These are phyloP conservation scores for Pseudogymnoascus sp. DNA, from an alignment of 2,329 filamentous ascomycete genomes.

Conservation along the genomic window DNA sequence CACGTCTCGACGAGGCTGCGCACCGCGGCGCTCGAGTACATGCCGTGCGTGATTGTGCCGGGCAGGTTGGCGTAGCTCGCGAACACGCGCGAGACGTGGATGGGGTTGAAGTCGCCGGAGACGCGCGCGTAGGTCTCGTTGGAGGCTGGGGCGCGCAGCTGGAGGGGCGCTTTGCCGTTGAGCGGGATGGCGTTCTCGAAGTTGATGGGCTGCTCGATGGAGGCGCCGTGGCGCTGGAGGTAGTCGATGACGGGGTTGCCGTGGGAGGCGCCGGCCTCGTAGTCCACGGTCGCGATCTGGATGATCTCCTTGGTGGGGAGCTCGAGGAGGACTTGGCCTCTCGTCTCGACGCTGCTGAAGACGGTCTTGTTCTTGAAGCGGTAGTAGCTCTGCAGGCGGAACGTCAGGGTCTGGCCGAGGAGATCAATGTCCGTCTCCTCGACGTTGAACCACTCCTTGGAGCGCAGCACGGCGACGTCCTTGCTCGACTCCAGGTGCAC, in stretches of 20 bases:
- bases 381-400: slow-evolving; percentile 86
- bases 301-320: slow-evolving; percentile 95
- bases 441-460: slow-evolving; percentile 95
- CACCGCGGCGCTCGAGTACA: slow-evolving; percentile 97
- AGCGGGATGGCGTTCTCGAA: slow-evolving; percentile 97
- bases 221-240: slow-evolving; percentile 79
- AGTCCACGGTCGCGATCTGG: slow-evolving; percentile 94
- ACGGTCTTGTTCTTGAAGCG: slow-evolving; percentile 92
- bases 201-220: slow-evolving; percentile 90
- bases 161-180: slow-evolving; percentile 81
- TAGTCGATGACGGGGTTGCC: slow-evolving; percentile 98
- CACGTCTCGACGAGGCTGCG: slow-evolving; percentile 95
- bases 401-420: slow-evolving; percentile 85
- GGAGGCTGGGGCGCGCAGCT: slow-evolving; percentile 82
- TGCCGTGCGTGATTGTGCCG: slow-evolving; percentile 96
- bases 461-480: slow-evolving; percentile 87
- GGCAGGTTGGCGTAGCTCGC: slow-evolving; percentile 91
- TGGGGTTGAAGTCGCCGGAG: slow-evolving; percentile 97
- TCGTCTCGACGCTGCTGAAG: slow-evolving; percentile 84
- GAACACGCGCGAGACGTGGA: slow-evolving; percentile 96
- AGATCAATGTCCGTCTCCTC: slow-evolving; percentile 80
- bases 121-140: slow-evolving; percentile 98
- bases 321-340: slow-evolving; percentile 87
- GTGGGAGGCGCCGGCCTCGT: slow-evolving; percentile 82
- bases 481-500: slow-evolving; percentile 78